A percentile compares a stretch with the other conserved stretches of the same genome.
These are phyloP conservation scores for Hypomyces perniciosus DNA, from an alignment of 2,329 filamentous ascomycete genomes.

Conservation along the genomic window DNA sequence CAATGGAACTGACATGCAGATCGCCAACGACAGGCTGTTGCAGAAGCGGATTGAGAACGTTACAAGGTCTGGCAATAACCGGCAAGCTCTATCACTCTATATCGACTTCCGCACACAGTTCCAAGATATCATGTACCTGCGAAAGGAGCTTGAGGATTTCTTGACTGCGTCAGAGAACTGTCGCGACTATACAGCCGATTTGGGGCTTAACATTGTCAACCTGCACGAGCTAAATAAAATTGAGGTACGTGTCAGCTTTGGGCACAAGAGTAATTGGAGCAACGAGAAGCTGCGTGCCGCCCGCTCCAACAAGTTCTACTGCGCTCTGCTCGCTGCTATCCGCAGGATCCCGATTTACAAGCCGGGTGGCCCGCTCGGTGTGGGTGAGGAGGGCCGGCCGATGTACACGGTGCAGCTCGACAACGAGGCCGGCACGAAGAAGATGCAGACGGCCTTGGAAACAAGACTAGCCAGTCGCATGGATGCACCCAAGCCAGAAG, in stretches of 20 bases:
- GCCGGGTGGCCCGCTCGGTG: conserved; percentile 4
- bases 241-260: conserved; percentile 47
- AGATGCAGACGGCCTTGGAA: too few relatives aligned
- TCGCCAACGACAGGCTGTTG: conserved; percentile 60
- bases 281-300: conserved; percentile 65
- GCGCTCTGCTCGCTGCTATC: conserved; percentile 61
- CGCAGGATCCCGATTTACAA: conserved; percentile 60
- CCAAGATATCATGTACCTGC: conserved; percentile 60
- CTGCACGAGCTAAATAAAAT: conserved; percentile 36
- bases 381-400: background rate
- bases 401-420: too few relatives aligned
- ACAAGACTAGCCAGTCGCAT: too few relatives aligned
- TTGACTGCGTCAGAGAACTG: conserved; percentile 44
- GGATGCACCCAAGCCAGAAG: too few relatives aligned
- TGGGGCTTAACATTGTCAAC: conserved; percentile 57
- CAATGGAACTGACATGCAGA: conserved; percentile 24
- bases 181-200: conserved; percentile 61
- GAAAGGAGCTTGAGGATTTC: conserved; percentile 57
- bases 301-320: conserved; percentile 69
- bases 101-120: conserved; percentile 66
- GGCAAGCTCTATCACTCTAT: conserved; percentile 57
- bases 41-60: conserved; percentile 28
- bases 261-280: conserved; percentile 71
- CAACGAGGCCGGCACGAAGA: too few relatives aligned
- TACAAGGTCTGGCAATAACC: conserved; percentile 21